phyloP scores from a whole-genome alignment of 108 stramenopile species.

The Cyclostephanos tholiformis region DNA sequence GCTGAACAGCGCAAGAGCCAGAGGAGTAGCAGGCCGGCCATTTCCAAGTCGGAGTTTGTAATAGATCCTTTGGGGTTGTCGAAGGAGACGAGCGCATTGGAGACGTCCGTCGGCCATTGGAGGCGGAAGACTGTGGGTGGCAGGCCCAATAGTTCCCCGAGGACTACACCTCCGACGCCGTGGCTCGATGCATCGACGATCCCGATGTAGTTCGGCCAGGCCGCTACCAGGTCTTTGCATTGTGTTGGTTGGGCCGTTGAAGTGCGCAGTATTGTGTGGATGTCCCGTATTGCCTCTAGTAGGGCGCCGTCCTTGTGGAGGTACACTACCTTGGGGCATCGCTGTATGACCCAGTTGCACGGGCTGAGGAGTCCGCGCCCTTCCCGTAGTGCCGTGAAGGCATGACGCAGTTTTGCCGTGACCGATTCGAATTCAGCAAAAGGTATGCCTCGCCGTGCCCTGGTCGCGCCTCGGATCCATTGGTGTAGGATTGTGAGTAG shows the following conservation, averaged over 20 bases:
- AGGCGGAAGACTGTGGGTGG: not conserved
- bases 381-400: not conserved
- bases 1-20: not conserved
- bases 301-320: not conserved
- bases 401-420: conserved; percentile 1
- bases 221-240: not conserved
- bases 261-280: not conserved
- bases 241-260: not conserved
- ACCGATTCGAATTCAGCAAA: conserved; percentile 2
- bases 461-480: not conserved
- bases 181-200: no score
- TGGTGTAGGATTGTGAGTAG: conserved; percentile 1
- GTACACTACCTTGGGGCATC: not conserved
- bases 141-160: not conserved
- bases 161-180: not conserved
- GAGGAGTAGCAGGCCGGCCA: no score
- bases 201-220: conserved; percentile 1
- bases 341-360: not conserved
- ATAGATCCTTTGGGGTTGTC: not conserved
- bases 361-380: not conserved
- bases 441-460: not conserved
- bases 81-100: not conserved
- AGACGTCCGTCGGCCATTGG: not conserved
- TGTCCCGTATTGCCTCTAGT: not conserved
- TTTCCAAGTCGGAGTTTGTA: no score